These are phyloP conservation scores for Salix arbutifolia DNA, from an alignment of 345 rosid species.

Conservation along the genomic window DNA sequence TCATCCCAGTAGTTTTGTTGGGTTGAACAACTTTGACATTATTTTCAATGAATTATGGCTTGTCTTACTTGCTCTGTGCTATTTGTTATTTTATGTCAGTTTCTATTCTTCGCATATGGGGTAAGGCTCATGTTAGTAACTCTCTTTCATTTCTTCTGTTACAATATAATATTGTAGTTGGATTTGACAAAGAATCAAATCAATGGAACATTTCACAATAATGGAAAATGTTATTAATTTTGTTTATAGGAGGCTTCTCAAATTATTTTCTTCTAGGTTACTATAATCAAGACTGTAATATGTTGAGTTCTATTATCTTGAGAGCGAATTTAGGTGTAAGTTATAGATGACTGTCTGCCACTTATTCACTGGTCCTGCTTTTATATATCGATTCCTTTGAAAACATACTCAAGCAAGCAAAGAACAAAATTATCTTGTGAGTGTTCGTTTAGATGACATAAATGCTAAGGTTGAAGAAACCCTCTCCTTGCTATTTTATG, in stretches of 20 bases:
- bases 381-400: not conserved
- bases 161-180: not conserved
- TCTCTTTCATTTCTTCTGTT: not conserved
- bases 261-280: not conserved
- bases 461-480: not conserved
- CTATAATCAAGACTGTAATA: not conserved
- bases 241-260: too few relatives aligned
- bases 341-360: not conserved
- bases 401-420: not conserved
- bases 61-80: too few relatives aligned
- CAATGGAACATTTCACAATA: not conserved
- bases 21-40: slow-evolving; percentile 6
- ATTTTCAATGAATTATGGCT: not conserved
- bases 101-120: too few relatives aligned
- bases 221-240: not conserved
- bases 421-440: not conserved
- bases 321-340: not conserved
- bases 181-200: not conserved
- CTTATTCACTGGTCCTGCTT: not conserved
- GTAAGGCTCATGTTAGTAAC: too few relatives aligned
- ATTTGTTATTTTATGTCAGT: too few relatives aligned
- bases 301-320: not conserved
- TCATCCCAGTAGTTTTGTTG: not conserved
- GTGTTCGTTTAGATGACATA: not conserved
- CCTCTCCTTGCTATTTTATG: not conserved